Base-by-base conservation (phyloP, 164 flowering plant genomes). In the Piper betle region DNA sequence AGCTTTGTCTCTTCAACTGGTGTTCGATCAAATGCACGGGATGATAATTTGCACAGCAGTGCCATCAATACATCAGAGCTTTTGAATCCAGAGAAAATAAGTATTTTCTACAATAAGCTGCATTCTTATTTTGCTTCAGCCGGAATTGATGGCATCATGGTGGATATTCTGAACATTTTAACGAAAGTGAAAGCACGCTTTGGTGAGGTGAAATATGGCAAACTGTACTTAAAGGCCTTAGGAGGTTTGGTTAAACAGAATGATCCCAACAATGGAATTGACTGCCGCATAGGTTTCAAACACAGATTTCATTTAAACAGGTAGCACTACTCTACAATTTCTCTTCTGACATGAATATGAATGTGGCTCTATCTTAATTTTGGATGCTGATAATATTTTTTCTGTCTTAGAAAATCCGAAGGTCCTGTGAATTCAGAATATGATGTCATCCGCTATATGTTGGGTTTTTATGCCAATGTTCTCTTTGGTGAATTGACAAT, bases 91-190 rank as follows among this genome's bases (percentile, higher is more conserved):
- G 84, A 86, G 69, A 81, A 83, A 73, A 80, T 83, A 57, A 79
- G 69, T 20, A 75, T 52, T 68, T 86, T 88, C 72, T 88, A 85
- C 58, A 62, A 85, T 63, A 91, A 91, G 61, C 79, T 83, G 16
- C 96, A 88, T 69, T 82, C 94, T 0, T 88, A 91, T 72, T 92
- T 91, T 52, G 80, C 92, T 55, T 79, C 87, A 15, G 82, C 86
- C 48, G 85, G 91, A n/a, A 73, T 91, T 19, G 84, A 88, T 79
- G 96, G 96, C 8, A 95, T 86, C 62, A 86, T 88, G 73, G 96
- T 88, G 38, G 92, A 85, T 78, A 92, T 81, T 11, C 92, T 86
- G 70, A 85, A 81, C 73, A 80, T 86, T 52, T 82, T 91, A 5
- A 96, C 88, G 78, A 85, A 91, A 20, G 83, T 91, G 38, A 94